Evolutionary conservation across 768 basidiomycete species (phyloP).

Genomic region (Hirschioporus abietinus): DNA sequence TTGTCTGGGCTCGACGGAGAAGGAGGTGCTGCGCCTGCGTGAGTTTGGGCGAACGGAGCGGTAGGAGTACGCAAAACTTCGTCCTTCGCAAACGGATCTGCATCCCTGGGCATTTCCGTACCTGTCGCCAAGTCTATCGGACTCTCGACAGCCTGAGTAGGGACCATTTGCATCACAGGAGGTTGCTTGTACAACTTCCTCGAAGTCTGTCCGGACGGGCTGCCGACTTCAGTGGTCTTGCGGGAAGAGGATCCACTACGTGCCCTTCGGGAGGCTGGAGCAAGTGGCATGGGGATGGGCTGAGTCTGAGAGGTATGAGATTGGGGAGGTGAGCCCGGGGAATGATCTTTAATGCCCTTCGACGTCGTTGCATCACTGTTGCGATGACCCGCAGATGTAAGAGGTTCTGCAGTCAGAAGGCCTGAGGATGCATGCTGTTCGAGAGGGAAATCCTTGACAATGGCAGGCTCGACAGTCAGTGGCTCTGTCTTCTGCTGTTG

Average conservation of each 20-base stretch:
- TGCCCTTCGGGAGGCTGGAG: background rate
- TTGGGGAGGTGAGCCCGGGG: background rate
- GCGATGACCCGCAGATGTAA: background rate
- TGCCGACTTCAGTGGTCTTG: background rate
- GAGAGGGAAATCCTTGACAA: background rate
- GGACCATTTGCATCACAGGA: background rate
- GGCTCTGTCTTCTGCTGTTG: background rate
- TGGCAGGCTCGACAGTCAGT: background rate
- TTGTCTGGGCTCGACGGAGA: constrained; percentile 29
- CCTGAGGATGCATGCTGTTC: background rate
- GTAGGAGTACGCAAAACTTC: background rate
- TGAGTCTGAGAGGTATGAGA: background rate
- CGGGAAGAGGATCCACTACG: background rate
- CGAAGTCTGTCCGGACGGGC: background rate
- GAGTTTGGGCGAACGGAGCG: background rate
- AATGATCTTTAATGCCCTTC: background rate
- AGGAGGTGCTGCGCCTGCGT: constrained; percentile 5
- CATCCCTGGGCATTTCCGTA: background rate
- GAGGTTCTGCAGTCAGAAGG: background rate
- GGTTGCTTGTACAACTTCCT: background rate
- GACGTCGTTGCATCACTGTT: background rate
- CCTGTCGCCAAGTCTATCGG: background rate
- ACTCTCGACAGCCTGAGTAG: background rate
- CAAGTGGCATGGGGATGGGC: background rate
- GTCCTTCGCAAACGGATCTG: background rate